Percentiles rank a stretch among this genome's conserved stretches.
Conservation (phyloP, 371 early-diverging fungal genomes). For the Apophysomyces sp. region DNA sequence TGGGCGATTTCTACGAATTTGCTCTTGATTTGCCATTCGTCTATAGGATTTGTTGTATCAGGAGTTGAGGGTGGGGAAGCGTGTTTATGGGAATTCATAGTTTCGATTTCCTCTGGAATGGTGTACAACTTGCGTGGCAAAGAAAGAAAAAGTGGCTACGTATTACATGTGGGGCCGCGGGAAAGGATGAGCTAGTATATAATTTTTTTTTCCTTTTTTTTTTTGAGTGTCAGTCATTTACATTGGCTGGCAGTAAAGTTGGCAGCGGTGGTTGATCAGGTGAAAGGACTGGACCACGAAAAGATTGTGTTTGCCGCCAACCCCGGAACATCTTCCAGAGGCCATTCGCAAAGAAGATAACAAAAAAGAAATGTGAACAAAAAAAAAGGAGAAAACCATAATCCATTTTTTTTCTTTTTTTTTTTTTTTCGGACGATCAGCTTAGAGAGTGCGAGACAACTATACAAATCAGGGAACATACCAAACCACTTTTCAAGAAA, state of each 20-base stretch:
- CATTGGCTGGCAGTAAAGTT: background rate
- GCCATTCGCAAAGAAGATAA: background rate
- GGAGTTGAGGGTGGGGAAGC: background rate
- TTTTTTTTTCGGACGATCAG: no score
- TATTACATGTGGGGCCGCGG: background rate
- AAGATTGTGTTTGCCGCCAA: background rate
- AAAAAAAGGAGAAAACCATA: background rate
- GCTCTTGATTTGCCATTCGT: background rate
- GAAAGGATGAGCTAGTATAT: background rate
- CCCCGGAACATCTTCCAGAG: background rate
- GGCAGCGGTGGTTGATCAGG: background rate
- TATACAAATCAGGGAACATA: background rate
- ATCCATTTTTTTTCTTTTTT: background rate
- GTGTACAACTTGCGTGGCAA: conserved; percentile 10
- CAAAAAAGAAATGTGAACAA: background rate
- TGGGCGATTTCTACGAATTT: background rate
- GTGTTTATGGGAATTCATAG: background rate
- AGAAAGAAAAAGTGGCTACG: background rate
- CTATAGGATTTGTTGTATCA: background rate
- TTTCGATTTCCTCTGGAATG: conserved; percentile 16
- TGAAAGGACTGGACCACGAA: background rate
- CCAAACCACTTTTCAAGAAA: background rate
- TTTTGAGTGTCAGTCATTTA: background rate
- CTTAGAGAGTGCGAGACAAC: background rate
- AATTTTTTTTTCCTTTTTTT: background rate